phyloP scores from a whole-genome alignment of 1,284 basidiomycete genomes.

The Cerrena zonata region DNA sequence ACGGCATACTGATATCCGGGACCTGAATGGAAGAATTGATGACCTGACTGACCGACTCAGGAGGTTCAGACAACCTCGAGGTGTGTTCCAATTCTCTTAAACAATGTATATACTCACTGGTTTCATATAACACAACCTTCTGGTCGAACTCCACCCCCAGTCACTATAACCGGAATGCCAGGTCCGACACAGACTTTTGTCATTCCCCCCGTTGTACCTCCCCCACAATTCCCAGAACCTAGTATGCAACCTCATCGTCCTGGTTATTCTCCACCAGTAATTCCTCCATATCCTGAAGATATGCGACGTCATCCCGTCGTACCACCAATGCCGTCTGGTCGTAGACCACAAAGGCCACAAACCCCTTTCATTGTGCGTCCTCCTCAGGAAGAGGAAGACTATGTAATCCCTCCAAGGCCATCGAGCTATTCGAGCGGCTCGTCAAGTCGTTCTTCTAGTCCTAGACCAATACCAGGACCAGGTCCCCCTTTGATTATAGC shows the following conservation, averaged over 20 bases:
- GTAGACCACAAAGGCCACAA: no score
- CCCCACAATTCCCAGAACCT: neutral
- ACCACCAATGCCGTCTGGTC: neutral
- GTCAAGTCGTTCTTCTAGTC: neutral
- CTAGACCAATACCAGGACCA: neutral
- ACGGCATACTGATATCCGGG: slow-evolving; percentile 64
- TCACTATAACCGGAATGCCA: neutral
- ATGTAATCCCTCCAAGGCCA: neutral
- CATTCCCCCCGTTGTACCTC: neutral
- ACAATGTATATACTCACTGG: no score
- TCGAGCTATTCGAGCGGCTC: neutral
- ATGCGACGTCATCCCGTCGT: neutral
- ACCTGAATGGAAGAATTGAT: slow-evolving; percentile 58
- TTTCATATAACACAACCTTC: neutral
- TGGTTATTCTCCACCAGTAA: neutral
- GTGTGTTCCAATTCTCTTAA: neutral
- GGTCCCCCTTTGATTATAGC: neutral
- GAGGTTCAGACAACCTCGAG: slow-evolving; percentile 11
- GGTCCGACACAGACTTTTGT: neutral
- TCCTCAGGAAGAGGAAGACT: neutral
- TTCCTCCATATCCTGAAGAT: neutral
- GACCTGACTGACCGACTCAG: slow-evolving; percentile 49
- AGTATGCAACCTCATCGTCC: neutral
- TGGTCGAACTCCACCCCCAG: neutral
- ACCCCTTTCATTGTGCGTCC: neutral